Evolutionary conservation across 148 eudicot genomes (phyloP), one percentile per base, ranked within the genome.

Genomic region (Arctostaphylos glauca): DNA sequence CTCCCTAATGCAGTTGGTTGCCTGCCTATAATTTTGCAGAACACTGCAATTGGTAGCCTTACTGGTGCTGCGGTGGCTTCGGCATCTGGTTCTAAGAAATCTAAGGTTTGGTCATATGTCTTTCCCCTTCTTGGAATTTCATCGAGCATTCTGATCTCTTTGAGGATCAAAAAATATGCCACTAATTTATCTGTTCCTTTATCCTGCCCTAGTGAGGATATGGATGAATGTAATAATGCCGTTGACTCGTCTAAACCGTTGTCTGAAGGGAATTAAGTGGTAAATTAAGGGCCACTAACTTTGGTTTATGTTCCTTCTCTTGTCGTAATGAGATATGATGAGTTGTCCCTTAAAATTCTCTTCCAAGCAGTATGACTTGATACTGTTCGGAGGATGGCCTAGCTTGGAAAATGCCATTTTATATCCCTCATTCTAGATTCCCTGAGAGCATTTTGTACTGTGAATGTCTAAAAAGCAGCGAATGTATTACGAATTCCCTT

Each of bases 11-110:
- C 91, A 15, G 80, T 93, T 64, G 98, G 97, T 78, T 92, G 98
- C 89, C 59, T 95, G 85, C 98, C 98, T 12, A 95, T 95, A 97
- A 95, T 95, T 84, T 78, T 95, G 84, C 98, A 95, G 86, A 95
- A 95, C 84, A 93, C 98, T 44, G 92, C 97, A 16, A 86, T 95
- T 23, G 98, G 97, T 82, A 95, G 95, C 87, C 98, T 95, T 48
- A 97, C 98, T 83, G 90, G 92, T 81, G 98, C 97, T 77, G 98
- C 95, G 68, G 94, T 90, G 67, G 88, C 94, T 80, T 88, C 97
- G 14, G 92, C 92, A 19, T 87, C 94, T 58, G 95, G 95, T 21
- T 87, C 92, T 59, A 83, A 87, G 84, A 92, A 88, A 81, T 92
- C 95, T 23, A 90, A 89, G 87, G 56, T 91, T 67, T 90, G 90